Conservation (phyloP, 805 yeast species). For the Candida sithepensis region DNA sequence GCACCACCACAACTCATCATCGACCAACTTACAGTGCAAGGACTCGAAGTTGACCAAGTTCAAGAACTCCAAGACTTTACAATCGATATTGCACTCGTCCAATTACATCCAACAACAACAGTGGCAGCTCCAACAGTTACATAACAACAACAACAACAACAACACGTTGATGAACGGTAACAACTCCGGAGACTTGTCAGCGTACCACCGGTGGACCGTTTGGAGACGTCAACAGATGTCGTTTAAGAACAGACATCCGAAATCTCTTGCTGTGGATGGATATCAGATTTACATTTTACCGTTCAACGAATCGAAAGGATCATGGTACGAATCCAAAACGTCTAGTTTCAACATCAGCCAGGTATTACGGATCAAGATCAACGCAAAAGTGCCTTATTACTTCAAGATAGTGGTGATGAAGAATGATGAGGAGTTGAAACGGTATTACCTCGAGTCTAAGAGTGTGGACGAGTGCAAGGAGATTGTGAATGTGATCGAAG, state of each 20-base stretch:
- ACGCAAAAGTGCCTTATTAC: constrained; percentile 68
- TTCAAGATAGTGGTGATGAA: constrained; percentile 75
- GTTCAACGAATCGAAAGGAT: constrained; percentile 60
- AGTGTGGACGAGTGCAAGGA: constrained; percentile 60
- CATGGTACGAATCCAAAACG: constrained; percentile 73
- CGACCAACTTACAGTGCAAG: constrained; percentile 2
- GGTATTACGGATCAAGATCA: constrained; percentile 70
- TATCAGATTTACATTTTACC: constrained; percentile 88
- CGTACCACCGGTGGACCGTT: constrained; percentile 81
- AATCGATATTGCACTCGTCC: constrained; percentile 23
- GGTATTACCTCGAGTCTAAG: constrained; percentile 83
- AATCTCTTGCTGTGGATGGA: constrained; percentile 88
- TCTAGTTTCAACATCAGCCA: constrained; percentile 83
- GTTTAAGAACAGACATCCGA: constrained; percentile 73
- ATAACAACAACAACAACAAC: not conserved
- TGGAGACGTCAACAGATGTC: constrained; percentile 88
- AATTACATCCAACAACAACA: constrained; percentile 5
- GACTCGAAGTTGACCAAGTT: constrained; percentile 22
- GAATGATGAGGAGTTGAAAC: constrained; percentile 54
- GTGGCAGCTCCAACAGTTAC: constrained; percentile 9
- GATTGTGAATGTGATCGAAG: constrained; percentile 67
- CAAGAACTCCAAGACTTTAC: constrained; percentile 23
- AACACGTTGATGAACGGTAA: too few relatives aligned
- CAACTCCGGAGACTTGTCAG: constrained; percentile 29
- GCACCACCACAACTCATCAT: not conserved